Evolutionary conservation across 1,284 basidiomycete genomes (phyloP).

Genomic region (Cutaneotrichosporon arboriforme): DNA sequence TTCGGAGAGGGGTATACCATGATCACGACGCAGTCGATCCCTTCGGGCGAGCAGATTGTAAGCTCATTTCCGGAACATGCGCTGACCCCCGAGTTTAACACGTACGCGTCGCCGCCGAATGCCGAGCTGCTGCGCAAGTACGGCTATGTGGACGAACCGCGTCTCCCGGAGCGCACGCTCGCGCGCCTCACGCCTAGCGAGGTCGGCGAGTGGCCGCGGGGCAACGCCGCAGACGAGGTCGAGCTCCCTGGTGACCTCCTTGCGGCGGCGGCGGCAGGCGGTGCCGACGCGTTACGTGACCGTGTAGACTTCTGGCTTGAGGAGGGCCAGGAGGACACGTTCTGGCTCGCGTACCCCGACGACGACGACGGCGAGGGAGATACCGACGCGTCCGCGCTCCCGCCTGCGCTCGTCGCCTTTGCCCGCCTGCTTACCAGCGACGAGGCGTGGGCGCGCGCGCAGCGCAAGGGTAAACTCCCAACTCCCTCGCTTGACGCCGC

Average conservation of each 20-base stretch:
- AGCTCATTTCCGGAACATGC: conserved; percentile 28
- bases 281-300: conserved; percentile 30
- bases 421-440: conserved; percentile 62
- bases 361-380: conserved; percentile 1
- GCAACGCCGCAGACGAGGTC: conserved; percentile 82
- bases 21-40: conserved; percentile 51
- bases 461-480: conserved; percentile 69
- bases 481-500: conserved; percentile 60
- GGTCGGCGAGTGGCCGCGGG: conserved; percentile 39
- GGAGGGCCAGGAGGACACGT: conserved; percentile 77
- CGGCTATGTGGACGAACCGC: conserved; percentile 80
- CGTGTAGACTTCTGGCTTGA: conserved; percentile 88
- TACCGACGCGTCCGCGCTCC: conserved; percentile 50
- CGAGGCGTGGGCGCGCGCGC: conserved; percentile 61
- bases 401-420: conserved; percentile 65
- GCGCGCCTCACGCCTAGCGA: conserved; percentile 18
- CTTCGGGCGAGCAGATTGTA: conserved; percentile 81
- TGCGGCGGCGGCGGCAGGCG: conserved; percentile 50
- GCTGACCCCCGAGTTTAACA: conserved; percentile 70
- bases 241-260: conserved; percentile 78
- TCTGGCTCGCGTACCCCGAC: conserved; percentile 55
- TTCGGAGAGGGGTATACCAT: conserved; percentile 25
- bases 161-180: conserved; percentile 49
- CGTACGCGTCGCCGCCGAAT: conserved; percentile 91
- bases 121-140: conserved; percentile 89